Base-by-base conservation (phyloP, 495 filamentous ascomycete genomes). In the Peziza echinospora region DNA sequence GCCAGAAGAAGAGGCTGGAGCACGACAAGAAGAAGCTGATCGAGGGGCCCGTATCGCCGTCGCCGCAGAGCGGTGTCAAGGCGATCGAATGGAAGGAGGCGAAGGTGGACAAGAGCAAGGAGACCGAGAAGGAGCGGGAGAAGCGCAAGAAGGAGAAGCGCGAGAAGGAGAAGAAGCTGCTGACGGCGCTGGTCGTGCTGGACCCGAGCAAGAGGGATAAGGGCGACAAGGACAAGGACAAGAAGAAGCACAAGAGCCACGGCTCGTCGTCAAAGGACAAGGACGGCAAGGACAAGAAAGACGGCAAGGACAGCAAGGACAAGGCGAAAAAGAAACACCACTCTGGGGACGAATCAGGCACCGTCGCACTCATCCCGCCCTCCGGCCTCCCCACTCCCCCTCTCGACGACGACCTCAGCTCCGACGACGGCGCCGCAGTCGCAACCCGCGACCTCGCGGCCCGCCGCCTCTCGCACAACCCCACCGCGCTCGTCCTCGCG, bases 111-210 rank as follows among this genome's bases (percentile, higher is more conserved):
- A 22, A 21, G n/a, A 24, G 39, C 10, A 19, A 21, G 7, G 43
- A 43, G 10, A 43, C 28, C 21, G 21, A 43, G 11, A 24, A 43
- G 11, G 45, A 44, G 16, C 24, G 53, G 2, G 23, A 34, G 19
- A 45, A 39, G 17, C 51, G 48, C 13, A 55, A 56, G 21, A 55
- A 55, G 21, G 52, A 56, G 5, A 55, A 52, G 30, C 51, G 55
- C 9, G 17, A 37, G 30, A 37, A 37, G 30, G 17, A 37, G 30
- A 47, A 51, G 11, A 55, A 40, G 8, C 47, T 3, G 42, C 45
- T 10, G 26, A 45, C 26, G 40, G 51, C 9, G 3, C 34, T 39
- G 6, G 48, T 46, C 26, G 43, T 30, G 16, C 23, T 37, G 26
- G n/a, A 17, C 26, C 44, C 34, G 0, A 16, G 22, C n/a, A 48